Evolutionary conservation across 345 rosid genomes (phyloP).

Genomic region (Gynandropsis gynandra): DNA sequence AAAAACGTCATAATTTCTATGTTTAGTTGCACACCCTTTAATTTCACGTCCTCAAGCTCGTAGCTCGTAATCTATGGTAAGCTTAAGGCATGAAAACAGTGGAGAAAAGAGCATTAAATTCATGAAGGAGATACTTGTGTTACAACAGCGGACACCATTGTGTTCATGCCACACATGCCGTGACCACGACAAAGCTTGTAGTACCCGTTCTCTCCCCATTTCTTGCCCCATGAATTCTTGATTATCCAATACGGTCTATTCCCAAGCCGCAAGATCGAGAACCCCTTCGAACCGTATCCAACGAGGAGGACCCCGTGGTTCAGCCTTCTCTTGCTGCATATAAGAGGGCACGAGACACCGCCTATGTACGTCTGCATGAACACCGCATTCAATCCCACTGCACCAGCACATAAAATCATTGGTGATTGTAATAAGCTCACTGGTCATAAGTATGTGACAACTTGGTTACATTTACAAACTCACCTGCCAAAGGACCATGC

Average conservation of each 20-base stretch:
- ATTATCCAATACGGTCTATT: slow-evolving; percentile 76
- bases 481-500: slow-evolving; percentile 77
- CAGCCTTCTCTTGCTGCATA: slow-evolving; percentile 59
- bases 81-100: no score
- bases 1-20: no score
- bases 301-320: slow-evolving; percentile 78
- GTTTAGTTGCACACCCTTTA: no score
- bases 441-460: no score
- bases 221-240: slow-evolving; percentile 86
- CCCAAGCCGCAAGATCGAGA: slow-evolving; percentile 60
- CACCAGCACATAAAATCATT: not conserved
- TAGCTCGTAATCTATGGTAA: no score
- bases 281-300: slow-evolving; percentile 73
- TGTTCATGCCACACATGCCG: slow-evolving; percentile 69
- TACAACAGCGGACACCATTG: slow-evolving; percentile 80
- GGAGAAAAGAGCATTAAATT: no score
- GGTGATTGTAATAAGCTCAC: no score
- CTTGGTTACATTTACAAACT: no score
- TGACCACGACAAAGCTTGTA: slow-evolving; percentile 72
- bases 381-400: slow-evolving; percentile 70
- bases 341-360: slow-evolving; percentile 84
- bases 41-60: no score
- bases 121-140: slow-evolving; percentile 31
- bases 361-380: slow-evolving; percentile 91
- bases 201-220: slow-evolving; percentile 80